These are phyloP conservation scores for Cocos nucifera DNA, from an alignment of 176 grass and related monocot genomes.

Conservation along the genomic window DNA sequence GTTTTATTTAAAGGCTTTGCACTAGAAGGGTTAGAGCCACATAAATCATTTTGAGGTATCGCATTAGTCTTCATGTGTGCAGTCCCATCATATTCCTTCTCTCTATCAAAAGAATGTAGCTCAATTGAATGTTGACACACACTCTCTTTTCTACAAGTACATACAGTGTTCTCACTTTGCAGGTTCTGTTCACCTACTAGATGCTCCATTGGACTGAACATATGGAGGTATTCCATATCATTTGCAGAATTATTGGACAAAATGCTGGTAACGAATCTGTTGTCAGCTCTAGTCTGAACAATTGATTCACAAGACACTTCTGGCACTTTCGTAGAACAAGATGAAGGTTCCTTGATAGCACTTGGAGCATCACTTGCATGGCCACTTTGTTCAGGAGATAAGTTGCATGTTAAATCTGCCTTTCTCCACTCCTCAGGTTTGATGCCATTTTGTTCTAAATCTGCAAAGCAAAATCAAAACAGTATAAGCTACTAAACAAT, in stretches of 20 bases:
- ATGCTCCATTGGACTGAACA: conserved; percentile 14
- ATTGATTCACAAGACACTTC: conserved; percentile 5
- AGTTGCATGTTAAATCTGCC: neutral
- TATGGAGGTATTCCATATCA: conserved; percentile 1
- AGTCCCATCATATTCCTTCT: neutral
- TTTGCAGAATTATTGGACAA: conserved; percentile 3
- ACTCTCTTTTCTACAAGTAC: no score
- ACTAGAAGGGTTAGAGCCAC: neutral
- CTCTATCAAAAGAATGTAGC: no score
- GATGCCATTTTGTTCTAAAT: neutral
- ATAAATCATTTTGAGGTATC: conserved; percentile 15
- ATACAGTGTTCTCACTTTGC: conserved; percentile 3
- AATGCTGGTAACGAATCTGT: neutral
- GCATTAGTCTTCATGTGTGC: neutral
- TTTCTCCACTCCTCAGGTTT: neutral
- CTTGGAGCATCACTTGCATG: conserved; percentile 24
- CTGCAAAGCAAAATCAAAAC: neutral
- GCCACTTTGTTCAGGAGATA: neutral
- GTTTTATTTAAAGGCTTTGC: conserved; percentile 20
- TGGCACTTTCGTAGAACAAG: conserved; percentile 2
- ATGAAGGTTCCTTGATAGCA: conserved; percentile 15
- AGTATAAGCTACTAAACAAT: no score
- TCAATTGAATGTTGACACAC: no score
- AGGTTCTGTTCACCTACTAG: conserved; percentile 8
- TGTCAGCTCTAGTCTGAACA: conserved; percentile 7